Conservation (phyloP, 768 basidiomycete genomes). For the Gymnopilus junonius region DNA sequence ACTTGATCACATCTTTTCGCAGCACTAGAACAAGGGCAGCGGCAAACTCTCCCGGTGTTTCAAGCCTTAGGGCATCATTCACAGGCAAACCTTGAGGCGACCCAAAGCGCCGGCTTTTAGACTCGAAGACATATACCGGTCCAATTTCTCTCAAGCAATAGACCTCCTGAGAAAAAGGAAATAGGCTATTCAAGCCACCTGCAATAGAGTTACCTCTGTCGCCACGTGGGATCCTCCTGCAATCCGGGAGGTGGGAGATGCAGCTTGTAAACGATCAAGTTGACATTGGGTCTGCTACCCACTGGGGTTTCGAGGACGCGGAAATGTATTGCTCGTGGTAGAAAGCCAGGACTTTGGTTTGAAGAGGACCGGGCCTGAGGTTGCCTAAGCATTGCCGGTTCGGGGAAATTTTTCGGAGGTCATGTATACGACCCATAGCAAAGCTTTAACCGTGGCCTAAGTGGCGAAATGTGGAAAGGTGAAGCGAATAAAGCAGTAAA, state of each 20-base stretch:
- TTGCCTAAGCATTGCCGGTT: not conserved
- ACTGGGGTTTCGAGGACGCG: not conserved
- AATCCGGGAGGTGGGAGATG: not conserved
- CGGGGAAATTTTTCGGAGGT: not conserved
- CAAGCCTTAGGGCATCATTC: not conserved
- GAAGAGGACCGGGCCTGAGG: not conserved
- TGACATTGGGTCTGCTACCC: slow-evolving; percentile 1
- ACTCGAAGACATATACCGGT: not conserved
- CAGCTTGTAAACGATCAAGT: not conserved
- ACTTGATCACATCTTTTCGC: not conserved
- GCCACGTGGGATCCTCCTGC: not conserved
- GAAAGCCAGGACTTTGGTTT: slow-evolving; percentile 15
- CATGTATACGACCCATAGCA: too few relatives aligned
- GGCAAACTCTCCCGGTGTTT: not conserved
- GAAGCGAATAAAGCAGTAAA: not conserved
- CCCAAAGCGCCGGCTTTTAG: not conserved
- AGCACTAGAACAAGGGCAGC: not conserved
- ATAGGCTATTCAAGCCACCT: not conserved
- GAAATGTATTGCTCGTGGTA: slow-evolving; percentile 19
- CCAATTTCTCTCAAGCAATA: not conserved
- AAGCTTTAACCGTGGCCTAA: not conserved
- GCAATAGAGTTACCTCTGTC: not conserved
- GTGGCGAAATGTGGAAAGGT: not conserved
- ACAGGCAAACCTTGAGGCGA: not conserved
- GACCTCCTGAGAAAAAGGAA: not conserved